Percentiles rank a stretch among this genome's conserved stretches.
phyloP scores from a whole-genome alignment of 31 red algal genomes.

The Asparagopsis taxiformis region DNA sequence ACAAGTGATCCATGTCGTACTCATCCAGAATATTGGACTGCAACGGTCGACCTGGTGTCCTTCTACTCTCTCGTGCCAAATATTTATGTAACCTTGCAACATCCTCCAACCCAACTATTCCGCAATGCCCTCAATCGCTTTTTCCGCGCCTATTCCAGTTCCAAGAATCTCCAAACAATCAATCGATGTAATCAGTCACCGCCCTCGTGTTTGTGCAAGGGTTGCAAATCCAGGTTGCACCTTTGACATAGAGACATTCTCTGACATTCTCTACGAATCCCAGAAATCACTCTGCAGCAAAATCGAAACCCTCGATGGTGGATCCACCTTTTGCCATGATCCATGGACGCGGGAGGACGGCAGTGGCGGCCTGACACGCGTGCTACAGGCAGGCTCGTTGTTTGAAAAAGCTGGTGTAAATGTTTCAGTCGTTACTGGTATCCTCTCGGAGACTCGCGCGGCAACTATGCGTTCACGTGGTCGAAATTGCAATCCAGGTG shows the following conservation, averaged over 20 bases:
- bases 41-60: no score
- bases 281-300: constrained; percentile 64
- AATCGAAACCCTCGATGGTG: constrained; percentile 69
- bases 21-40: no score
- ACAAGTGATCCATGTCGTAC: no score
- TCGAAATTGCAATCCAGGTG: constrained; percentile 8
- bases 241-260: constrained; percentile 17
- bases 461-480: constrained; percentile 6
- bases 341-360: constrained; percentile 62
- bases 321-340: constrained; percentile 51
- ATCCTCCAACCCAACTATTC: no score
- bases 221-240: no score
- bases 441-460: constrained; percentile 15
- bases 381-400: constrained; percentile 70
- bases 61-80: no score
- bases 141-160: no score
- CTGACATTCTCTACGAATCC: constrained; percentile 18
- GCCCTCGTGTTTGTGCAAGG: no score
- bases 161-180: no score
- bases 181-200: no score
- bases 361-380: constrained; percentile 66
- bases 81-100: no score
- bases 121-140: no score
- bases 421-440: constrained; percentile 68
- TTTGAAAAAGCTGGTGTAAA: constrained; percentile 98